phyloP scores from a whole-genome alignment of 2,329 filamentous ascomycete genomes.

The Alternaria tenuissima region DNA sequence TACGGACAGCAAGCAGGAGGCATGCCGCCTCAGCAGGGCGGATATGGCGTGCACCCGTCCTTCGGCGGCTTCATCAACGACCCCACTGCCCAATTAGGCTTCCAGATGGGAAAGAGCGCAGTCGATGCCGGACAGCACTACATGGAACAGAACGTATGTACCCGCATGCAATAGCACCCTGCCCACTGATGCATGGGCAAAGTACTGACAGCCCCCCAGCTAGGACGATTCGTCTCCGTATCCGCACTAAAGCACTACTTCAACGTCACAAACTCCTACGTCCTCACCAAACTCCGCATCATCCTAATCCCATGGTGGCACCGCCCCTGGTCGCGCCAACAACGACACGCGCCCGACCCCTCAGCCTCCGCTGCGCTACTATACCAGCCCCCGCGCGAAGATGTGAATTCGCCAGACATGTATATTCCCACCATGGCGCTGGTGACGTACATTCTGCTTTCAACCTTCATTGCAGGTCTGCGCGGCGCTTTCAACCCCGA shows the following conservation, averaged over 20 bases:
- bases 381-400: constrained; percentile 91
- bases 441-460: constrained; percentile 95
- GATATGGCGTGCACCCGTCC: constrained; percentile 60
- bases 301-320: constrained; percentile 98
- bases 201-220: constrained; percentile 53
- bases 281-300: constrained; percentile 89
- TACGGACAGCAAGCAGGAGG: constrained; percentile 71
- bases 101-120: constrained; percentile 91
- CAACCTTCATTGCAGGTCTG: constrained; percentile 87
- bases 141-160: constrained; percentile 87
- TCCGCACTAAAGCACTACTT: constrained; percentile 98
- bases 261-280: constrained; percentile 97
- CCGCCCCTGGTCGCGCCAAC: constrained; percentile 94
- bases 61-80: constrained; percentile 97
- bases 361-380: constrained; percentile 21
- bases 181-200: not conserved
- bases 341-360: constrained; percentile 63
- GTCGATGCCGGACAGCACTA: constrained; percentile 93
- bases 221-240: constrained; percentile 88
- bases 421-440: constrained; percentile 98
- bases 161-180: not conserved
- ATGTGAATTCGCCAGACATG: constrained; percentile 98
- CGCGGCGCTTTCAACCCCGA: constrained; percentile 94
- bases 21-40: constrained; percentile 51
- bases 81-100: constrained; percentile 91